Conservation (phyloP, 352 stramenopile species). For the Globisporangium polare region DNA sequence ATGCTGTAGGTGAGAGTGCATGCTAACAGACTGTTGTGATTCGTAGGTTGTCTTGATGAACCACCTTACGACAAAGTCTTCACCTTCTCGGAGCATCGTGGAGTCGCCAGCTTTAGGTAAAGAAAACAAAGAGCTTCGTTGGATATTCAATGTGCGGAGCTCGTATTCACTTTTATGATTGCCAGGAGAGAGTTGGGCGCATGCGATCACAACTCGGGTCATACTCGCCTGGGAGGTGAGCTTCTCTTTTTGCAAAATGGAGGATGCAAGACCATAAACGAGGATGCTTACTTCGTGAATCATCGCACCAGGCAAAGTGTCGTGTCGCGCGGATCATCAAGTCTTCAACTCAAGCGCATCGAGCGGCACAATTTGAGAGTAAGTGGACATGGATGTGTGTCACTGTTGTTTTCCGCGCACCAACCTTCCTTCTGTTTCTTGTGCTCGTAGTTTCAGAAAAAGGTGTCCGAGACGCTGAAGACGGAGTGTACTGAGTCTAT, state of each 20-base stretch:
- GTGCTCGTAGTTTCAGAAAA: conserved; percentile 12
- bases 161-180: neutral
- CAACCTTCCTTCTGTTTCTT: neutral
- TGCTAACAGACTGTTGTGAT: no score
- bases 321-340: conserved; percentile 46
- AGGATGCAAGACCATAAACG: neutral
- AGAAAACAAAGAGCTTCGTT: neutral
- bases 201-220: conserved; percentile 58
- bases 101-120: conserved; percentile 31
- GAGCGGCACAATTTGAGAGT: conserved; percentile 40
- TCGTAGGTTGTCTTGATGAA: conserved; percentile 63
- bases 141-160: neutral
- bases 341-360: conserved; percentile 39
- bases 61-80: conserved; percentile 63
- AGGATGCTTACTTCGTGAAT: neutral
- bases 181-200: conserved; percentile 66
- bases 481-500: neutral
- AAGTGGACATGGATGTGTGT: neutral
- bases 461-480: conserved; percentile 6
- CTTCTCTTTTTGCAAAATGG: neutral
- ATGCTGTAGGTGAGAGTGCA: no score
- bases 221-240: conserved; percentile 68
- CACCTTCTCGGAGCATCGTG: conserved; percentile 5
- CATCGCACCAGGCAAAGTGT: conserved; percentile 22
- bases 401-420: neutral